phyloP scores from a whole-genome alignment of 768 basidiomycete genomes.

The Suillus variegatus region DNA sequence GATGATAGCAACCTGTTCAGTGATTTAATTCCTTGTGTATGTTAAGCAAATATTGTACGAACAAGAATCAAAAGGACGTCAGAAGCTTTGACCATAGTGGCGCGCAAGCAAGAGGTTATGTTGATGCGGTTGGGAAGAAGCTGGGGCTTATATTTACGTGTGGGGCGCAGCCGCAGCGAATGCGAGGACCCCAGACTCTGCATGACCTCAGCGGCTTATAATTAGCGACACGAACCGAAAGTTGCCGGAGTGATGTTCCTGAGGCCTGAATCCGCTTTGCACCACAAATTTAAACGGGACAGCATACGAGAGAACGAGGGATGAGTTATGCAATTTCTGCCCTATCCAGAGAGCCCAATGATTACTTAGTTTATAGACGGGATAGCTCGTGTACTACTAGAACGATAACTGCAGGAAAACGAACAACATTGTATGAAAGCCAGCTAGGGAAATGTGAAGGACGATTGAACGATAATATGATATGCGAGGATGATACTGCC shows the following conservation, averaged over 20 bases:
- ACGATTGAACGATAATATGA: conserved; percentile 4
- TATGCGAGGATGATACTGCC: conserved; percentile 8
- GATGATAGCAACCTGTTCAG: conserved; percentile 67
- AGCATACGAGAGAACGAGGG: background rate
- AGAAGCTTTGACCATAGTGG: conserved; percentile 53
- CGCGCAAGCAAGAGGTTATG: background rate
- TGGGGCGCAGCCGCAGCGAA: background rate
- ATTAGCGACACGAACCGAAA: background rate
- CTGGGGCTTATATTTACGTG: background rate
- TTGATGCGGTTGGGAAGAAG: background rate
- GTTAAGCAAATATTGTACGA: conserved; percentile 23
- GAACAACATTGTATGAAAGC: conserved; percentile 1
- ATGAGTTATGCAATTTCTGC: background rate
- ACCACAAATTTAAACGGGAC: background rate
- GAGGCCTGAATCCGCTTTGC: background rate
- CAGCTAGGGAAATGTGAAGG: background rate
- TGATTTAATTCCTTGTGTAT: background rate
- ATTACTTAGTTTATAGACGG: conserved; percentile 1
- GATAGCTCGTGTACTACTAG: conserved; percentile 6
- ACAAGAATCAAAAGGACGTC: conserved; percentile 82
- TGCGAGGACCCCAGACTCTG: background rate
- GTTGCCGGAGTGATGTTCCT: too few species aligned
- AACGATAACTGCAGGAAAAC: conserved; percentile 8
- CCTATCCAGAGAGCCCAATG: conserved; percentile 3
- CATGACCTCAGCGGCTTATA: background rate